Conservation (phyloP, 139 green algal genomes). For the Raphidocelis subcapitata region DNA sequence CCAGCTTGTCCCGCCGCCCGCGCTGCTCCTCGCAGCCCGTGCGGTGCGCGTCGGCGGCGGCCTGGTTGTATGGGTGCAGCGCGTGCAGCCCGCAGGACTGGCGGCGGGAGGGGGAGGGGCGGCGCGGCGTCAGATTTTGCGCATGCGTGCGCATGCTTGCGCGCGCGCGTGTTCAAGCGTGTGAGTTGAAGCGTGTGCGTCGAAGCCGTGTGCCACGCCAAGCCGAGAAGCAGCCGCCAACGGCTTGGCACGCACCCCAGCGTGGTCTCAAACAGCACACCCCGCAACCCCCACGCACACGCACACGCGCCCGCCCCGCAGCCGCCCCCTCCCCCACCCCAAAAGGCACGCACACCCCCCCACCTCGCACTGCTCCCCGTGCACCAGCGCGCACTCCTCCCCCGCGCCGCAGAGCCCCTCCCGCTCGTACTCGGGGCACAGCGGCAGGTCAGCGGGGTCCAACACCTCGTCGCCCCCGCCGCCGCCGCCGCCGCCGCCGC, state of each 20-base stretch:
- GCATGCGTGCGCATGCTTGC: neutral
- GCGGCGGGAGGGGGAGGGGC: neutral
- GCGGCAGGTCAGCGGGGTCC: constrained; percentile 43
- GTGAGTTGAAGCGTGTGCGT: too few relatives aligned
- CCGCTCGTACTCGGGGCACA: constrained; percentile 54
- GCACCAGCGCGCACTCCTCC: constrained; percentile 50
- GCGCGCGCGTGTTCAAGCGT: too few relatives aligned
- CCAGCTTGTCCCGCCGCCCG: constrained; percentile 40
- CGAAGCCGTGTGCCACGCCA: too few relatives aligned
- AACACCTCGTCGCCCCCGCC: constrained; percentile 1
- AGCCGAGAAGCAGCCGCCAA: too few relatives aligned
- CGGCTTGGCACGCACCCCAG: too few relatives aligned
- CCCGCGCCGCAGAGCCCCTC: constrained; percentile 47
- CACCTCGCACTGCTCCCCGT: constrained; percentile 64
- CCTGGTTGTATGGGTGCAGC: constrained; percentile 61
- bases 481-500: neutral
- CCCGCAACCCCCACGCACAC: too few relatives aligned
- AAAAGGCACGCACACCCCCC: neutral
- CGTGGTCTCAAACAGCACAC: too few relatives aligned
- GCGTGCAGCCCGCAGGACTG: constrained; percentile 46
- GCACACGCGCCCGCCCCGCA: too few relatives aligned
- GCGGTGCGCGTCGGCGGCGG: constrained; percentile 39
- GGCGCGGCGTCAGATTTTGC: neutral
- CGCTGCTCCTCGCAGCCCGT: constrained; percentile 51
- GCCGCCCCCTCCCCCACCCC: too few relatives aligned